A percentile compares a stretch with the other conserved stretches of the same genome.
Conservation (phyloP, 441 rosid genomes). For the Adansonia grandidieri region DNA sequence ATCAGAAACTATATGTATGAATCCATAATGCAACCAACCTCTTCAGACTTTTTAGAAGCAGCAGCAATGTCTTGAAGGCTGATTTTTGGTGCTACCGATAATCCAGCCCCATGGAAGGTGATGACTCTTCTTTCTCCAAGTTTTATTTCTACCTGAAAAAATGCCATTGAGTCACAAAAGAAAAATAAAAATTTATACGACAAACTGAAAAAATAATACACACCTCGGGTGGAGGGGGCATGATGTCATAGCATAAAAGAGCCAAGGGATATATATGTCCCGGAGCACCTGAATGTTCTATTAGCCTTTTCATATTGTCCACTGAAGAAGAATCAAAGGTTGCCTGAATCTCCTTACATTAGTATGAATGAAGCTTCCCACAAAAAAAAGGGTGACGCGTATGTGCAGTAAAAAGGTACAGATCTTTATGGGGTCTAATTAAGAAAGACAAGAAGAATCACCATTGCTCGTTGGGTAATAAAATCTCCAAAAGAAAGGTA, state of each 20-base stretch:
- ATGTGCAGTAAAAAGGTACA: not conserved
- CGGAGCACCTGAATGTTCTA: slow-evolving; percentile 80
- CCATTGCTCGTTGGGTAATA: not conserved
- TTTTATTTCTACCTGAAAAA: slow-evolving; percentile 85
- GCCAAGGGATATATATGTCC: slow-evolving; percentile 85
- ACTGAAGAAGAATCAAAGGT: slow-evolving; percentile 88
- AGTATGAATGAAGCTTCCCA: slow-evolving; percentile 38
- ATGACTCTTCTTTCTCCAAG: slow-evolving; percentile 86
- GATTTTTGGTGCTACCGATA: slow-evolving; percentile 61
- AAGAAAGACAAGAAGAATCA: too few species aligned
- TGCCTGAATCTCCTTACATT: slow-evolving; percentile 66
- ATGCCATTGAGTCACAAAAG: slow-evolving; percentile 21
- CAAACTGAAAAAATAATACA: slow-evolving; percentile 24
- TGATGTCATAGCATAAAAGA: slow-evolving; percentile 79
- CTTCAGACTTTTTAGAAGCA: slow-evolving; percentile 57
- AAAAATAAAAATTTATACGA: not conserved
- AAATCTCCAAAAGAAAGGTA: not conserved
- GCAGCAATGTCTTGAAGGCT: slow-evolving; percentile 36
- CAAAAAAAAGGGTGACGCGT: slow-evolving; percentile 14
- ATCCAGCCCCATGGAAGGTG: slow-evolving; percentile 68
- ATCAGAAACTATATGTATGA: not conserved
- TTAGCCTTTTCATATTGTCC: slow-evolving; percentile 94
- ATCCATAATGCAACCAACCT: slow-evolving; percentile 53
- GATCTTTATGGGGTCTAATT: not conserved
- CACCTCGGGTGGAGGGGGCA: slow-evolving; percentile 95